Conservation (phyloP, 495 filamentous ascomycete species). For the Chlorociboria aeruginascens region DNA sequence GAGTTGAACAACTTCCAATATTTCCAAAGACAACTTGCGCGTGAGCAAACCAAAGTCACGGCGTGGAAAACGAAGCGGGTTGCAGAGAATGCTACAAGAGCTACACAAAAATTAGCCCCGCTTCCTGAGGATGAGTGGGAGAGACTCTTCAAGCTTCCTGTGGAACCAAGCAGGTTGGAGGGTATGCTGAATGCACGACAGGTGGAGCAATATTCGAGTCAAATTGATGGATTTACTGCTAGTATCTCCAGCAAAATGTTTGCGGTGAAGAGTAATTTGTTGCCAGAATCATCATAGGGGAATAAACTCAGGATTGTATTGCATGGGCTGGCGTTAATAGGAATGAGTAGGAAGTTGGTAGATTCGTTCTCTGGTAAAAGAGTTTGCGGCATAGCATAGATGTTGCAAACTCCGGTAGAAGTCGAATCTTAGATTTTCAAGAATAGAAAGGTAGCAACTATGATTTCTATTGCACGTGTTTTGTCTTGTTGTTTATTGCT, state of each 20-base stretch:
- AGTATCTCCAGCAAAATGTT: constrained; percentile 95
- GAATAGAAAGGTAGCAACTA: no score
- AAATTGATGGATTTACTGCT: constrained; percentile 94
- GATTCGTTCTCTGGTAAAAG: not conserved
- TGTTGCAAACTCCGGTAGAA: no score
- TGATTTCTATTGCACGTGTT: no score
- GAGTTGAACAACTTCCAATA: constrained; percentile 99
- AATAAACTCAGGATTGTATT: constrained; percentile 6
- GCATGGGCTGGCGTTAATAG: constrained; percentile 19
- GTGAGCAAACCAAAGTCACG: constrained; percentile 92
- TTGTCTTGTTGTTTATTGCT: no score
- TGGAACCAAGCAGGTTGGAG: constrained; percentile 86
- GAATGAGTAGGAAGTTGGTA: not conserved
- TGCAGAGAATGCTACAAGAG: constrained; percentile 77
- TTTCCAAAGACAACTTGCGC: constrained; percentile 88
- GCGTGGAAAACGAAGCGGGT: constrained; percentile 94
- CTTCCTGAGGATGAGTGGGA: constrained; percentile 98
- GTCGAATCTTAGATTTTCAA: no score
- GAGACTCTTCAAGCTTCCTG: constrained; percentile 90
- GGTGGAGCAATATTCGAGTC: constrained; percentile 95
- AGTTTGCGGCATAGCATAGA: no score
- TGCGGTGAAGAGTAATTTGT: constrained; percentile 66
- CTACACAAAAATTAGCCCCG: constrained; percentile 73
- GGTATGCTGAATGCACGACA: constrained; percentile 86
- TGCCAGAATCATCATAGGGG: constrained; percentile 29